Evolutionary conservation across 331 rosid genomes (phyloP).

Genomic region (Acacia pycnantha): DNA sequence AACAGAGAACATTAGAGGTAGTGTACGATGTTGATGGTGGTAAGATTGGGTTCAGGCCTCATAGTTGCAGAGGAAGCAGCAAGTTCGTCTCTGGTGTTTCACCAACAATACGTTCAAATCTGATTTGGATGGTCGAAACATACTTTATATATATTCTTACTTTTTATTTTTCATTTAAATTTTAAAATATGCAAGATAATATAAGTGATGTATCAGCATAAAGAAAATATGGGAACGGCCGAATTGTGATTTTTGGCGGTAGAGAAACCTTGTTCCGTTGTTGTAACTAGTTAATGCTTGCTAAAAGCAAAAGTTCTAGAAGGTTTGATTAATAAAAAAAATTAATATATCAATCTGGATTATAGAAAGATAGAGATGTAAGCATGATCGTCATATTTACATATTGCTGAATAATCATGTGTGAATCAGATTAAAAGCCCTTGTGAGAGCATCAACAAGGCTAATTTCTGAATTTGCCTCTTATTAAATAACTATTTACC

Average conservation of each 20-base stretch:
- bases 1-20: slow-evolving; percentile 63
- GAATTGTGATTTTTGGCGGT: not conserved
- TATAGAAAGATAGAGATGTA: too few relatives aligned
- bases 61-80: slow-evolving; percentile 34
- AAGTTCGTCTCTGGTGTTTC: not conserved
- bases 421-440: too few relatives aligned
- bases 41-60: slow-evolving; percentile 57
- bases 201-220: not conserved
- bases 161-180: too few relatives aligned
- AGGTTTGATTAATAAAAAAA: not conserved
- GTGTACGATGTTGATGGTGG: slow-evolving; percentile 64
- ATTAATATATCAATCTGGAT: not conserved
- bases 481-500: too few relatives aligned
- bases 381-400: too few relatives aligned
- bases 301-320: not conserved
- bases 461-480: too few relatives aligned
- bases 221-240: not conserved
- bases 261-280: too few relatives aligned
- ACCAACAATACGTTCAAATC: not conserved
- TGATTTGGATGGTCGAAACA: not conserved
- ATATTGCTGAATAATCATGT: too few relatives aligned
- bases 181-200: not conserved
- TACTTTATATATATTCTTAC: not conserved
- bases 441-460: too few relatives aligned
- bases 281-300: not conserved